A percentile compares a stretch with the other conserved stretches of the same genome.
Evolutionary conservation across 1,284 basidiomycete species (phyloP).

Genomic region (Golubevia pallescens): DNA sequence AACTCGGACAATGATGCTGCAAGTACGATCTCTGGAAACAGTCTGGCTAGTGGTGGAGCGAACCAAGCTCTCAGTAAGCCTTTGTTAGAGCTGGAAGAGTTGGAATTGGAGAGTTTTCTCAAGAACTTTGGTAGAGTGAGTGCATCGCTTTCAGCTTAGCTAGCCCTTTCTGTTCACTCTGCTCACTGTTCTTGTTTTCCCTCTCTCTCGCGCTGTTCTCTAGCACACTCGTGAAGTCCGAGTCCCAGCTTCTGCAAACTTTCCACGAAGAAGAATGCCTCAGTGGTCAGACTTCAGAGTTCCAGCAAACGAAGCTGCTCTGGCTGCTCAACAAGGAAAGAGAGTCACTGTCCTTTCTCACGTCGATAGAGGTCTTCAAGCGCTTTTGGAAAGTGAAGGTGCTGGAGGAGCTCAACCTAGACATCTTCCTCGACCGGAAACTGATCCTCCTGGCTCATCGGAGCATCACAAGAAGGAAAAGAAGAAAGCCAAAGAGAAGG

Average conservation of each 20-base stretch:
- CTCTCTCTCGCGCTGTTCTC: neutral
- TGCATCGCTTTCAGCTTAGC: neutral
- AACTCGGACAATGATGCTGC: too few species aligned
- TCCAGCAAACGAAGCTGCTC: constrained; percentile 35
- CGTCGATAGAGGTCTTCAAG: constrained; percentile 51
- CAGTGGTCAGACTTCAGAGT: constrained; percentile 58
- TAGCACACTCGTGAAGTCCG: constrained; percentile 55
- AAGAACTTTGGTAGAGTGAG: constrained; percentile 41
- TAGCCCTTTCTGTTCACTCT: neutral
- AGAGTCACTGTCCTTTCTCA: constrained; percentile 31
- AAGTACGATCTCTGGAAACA: neutral
- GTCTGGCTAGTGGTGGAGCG: constrained; percentile 38
- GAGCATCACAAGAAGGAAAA: neutral
- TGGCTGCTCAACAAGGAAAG: constrained; percentile 23
- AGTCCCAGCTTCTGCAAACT: constrained; percentile 24
- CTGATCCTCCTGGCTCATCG: neutral
- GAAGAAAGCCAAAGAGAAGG: neutral
- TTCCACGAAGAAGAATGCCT: constrained; percentile 48
- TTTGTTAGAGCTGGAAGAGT: constrained; percentile 55
- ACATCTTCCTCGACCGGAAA: neutral
- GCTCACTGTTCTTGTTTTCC: neutral
- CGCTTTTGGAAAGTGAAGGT: constrained; percentile 2
- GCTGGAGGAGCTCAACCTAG: neutral
- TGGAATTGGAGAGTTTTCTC: constrained; percentile 57
- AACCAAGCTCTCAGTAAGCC: constrained; percentile 36